These are phyloP conservation scores for Paecilomyces sp. DNA, from an alignment of 2,329 filamentous ascomycete genomes.

Conservation along the genomic window DNA sequence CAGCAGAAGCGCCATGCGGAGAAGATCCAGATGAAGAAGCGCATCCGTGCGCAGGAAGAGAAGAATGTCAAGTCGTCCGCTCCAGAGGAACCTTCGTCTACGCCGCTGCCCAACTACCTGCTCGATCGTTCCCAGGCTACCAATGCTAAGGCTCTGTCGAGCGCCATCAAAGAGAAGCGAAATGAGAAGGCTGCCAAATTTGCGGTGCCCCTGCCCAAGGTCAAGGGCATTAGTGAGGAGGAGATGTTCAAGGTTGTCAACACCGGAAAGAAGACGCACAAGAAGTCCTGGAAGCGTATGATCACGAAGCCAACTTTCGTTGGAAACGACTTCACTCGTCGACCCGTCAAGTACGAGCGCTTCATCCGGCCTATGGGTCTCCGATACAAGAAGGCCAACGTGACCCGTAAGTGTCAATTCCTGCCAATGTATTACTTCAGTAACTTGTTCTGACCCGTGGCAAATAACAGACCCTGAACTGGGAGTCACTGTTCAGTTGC, in stretches of 20 bases:
- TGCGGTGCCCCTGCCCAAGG: slow-evolving; percentile 85
- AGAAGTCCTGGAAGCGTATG: slow-evolving; percentile 64
- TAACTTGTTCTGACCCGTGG: slow-evolving; percentile 17
- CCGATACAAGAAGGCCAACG: slow-evolving; percentile 71
- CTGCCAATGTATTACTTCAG: neutral
- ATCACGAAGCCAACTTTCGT: slow-evolving; percentile 85
- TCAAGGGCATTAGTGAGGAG: slow-evolving; percentile 86
- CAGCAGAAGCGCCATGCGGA: slow-evolving; percentile 91
- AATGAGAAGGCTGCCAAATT: slow-evolving; percentile 92
- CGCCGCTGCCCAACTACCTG: slow-evolving; percentile 85
- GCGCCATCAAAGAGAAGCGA: slow-evolving; percentile 92
- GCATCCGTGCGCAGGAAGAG: slow-evolving; percentile 91
- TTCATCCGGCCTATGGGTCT: slow-evolving; percentile 73
- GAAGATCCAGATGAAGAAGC: slow-evolving; percentile 97
- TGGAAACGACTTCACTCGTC: slow-evolving; percentile 78
- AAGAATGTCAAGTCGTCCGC: slow-evolving; percentile 84
- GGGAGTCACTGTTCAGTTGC: slow-evolving; percentile 79
- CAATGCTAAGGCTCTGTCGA: slow-evolving; percentile 67
- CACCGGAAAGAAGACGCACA: slow-evolving; percentile 88
- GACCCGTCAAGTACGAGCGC: slow-evolving; percentile 70
- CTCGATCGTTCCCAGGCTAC: slow-evolving; percentile 70
- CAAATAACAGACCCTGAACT: slow-evolving; percentile 58
- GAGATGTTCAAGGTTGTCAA: slow-evolving; percentile 97
- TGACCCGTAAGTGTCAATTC: slow-evolving; percentile 36
- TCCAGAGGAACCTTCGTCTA: slow-evolving; percentile 68